Conservation (phyloP, 306 rosid genomes). For the Luffa acutangula region DNA sequence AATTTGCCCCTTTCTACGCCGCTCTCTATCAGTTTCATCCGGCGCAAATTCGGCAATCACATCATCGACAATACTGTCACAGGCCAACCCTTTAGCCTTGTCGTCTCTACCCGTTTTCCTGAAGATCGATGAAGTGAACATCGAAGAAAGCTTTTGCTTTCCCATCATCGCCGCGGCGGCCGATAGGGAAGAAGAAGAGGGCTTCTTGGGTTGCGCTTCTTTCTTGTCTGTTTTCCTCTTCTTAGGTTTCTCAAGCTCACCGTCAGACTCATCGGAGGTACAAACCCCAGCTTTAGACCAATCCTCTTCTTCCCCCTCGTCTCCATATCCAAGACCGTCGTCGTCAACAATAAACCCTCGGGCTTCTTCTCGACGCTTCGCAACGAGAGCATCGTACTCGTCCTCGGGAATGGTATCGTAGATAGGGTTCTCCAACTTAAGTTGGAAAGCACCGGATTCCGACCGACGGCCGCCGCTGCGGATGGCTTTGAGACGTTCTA, state of each 20-base stretch:
- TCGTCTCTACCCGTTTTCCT: slow-evolving; percentile 49
- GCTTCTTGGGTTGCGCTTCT: slow-evolving; percentile 40
- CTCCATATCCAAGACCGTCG: slow-evolving; percentile 75
- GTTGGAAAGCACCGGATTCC: slow-evolving; percentile 39
- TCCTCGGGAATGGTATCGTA: slow-evolving; percentile 69
- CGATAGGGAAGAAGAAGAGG: slow-evolving; percentile 45
- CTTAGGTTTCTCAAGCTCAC: slow-evolving; percentile 42
- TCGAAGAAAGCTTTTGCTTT: slow-evolving; percentile 63
- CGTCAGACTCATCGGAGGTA: slow-evolving; percentile 59
- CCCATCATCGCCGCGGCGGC: slow-evolving; percentile 95
- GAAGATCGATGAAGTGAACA: slow-evolving; percentile 71
- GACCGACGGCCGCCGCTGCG: slow-evolving; percentile 55
- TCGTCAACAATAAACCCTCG: slow-evolving; percentile 66
- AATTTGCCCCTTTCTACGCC: slow-evolving; percentile 38
- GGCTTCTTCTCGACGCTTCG: slow-evolving; percentile 72
- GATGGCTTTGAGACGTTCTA: slow-evolving; percentile 66
- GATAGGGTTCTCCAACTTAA: slow-evolving; percentile 66
- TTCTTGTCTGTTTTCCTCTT: slow-evolving; percentile 52
- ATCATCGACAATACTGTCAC: slow-evolving; percentile 70
- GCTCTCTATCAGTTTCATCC: slow-evolving; percentile 59
- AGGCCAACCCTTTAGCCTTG: slow-evolving; percentile 29
- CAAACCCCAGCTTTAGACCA: slow-evolving; percentile 63
- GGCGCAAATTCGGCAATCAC: slow-evolving; percentile 83
- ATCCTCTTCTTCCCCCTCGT: slow-evolving; percentile 93
- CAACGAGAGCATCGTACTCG: slow-evolving; percentile 72